Evolutionary conservation across 257 asterid species (phyloP).

Genomic region (Solanum piurae): DNA sequence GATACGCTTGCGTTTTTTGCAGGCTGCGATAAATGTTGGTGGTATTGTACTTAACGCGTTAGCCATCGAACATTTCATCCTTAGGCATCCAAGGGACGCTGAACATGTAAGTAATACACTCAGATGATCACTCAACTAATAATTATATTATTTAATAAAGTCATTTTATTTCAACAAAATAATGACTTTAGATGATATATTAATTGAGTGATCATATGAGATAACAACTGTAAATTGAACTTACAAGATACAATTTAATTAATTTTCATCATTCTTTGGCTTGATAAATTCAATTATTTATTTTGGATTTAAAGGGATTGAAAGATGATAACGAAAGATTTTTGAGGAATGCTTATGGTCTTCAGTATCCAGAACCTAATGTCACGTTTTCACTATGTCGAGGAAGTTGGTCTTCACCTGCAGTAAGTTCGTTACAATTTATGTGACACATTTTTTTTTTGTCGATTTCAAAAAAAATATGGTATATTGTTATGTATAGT

Average conservation of each 20-base stretch:
- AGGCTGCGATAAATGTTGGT: slow-evolving; percentile 72
- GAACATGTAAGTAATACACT: slow-evolving; percentile 41
- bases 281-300: background rate
- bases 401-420: slow-evolving; percentile 97
- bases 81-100: slow-evolving; percentile 61
- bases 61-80: slow-evolving; percentile 80
- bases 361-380: slow-evolving; percentile 90
- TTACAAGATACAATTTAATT: background rate
- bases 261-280: background rate
- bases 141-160: background rate
- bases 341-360: slow-evolving; percentile 69
- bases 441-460: background rate
- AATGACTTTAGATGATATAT: background rate
- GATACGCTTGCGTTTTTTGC: background rate
- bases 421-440: slow-evolving; percentile 38
- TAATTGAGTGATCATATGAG: background rate
- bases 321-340: slow-evolving; percentile 59
- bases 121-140: background rate
- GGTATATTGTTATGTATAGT: background rate
- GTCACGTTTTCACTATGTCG: slow-evolving; percentile 81
- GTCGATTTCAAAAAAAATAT: fast-evolving
- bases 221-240: too few species aligned
- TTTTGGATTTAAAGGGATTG: slow-evolving; percentile 28
- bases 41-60: slow-evolving; percentile 66
- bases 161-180: background rate